phyloP scores from a whole-genome alignment of 2,329 filamentous ascomycete genomes.

The Didymella exigua region DNA sequence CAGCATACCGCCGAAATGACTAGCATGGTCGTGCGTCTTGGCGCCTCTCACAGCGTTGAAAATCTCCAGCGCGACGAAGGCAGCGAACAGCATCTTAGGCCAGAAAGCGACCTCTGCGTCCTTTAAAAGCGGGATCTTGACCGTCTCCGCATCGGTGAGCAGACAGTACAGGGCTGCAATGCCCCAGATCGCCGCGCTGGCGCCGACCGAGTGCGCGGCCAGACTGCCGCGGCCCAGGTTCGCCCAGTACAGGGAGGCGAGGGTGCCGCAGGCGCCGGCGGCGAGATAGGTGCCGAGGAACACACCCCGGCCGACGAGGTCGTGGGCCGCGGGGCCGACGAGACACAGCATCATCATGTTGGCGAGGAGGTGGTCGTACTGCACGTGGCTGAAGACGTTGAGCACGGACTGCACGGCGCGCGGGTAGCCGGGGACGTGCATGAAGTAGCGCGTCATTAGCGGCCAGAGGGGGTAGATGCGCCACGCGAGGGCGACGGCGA shows the following conservation, averaged over 20 bases:
- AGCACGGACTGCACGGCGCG: constrained; percentile 66
- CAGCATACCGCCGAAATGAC: constrained; percentile 45
- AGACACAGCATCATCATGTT: constrained; percentile 72
- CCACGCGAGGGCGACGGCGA: constrained; percentile 64
- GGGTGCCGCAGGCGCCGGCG: constrained; percentile 42
- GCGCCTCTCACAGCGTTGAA: constrained; percentile 19
- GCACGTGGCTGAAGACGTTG: constrained; percentile 72
- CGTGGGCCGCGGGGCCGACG: constrained; percentile 60
- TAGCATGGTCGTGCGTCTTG: constrained; percentile 38
- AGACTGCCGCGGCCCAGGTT: constrained; percentile 39
- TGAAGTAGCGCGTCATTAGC: constrained; percentile 67
- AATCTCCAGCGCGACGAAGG: constrained; percentile 37
- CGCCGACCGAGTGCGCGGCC: constrained; percentile 39
- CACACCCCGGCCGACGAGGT: constrained; percentile 43
- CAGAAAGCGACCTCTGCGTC: constrained; percentile 35
- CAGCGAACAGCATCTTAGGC: constrained; percentile 38
- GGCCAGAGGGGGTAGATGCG: constrained; percentile 68
- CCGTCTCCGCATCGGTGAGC: constrained; percentile 37
- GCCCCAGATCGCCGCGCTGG: constrained; percentile 44
- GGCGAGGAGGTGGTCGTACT: constrained; percentile 58
- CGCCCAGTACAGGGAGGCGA: constrained; percentile 41
- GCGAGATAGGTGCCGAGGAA: constrained; percentile 46
- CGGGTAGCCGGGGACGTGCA: constrained; percentile 59
- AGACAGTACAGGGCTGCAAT: constrained; percentile 38
- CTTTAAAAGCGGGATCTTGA: constrained; percentile 42